Evolutionary conservation across 2,329 filamentous ascomycete species (phyloP), one percentile per base, ranked within the genome.

Genomic region (Colletotrichum noveboracense): DNA sequence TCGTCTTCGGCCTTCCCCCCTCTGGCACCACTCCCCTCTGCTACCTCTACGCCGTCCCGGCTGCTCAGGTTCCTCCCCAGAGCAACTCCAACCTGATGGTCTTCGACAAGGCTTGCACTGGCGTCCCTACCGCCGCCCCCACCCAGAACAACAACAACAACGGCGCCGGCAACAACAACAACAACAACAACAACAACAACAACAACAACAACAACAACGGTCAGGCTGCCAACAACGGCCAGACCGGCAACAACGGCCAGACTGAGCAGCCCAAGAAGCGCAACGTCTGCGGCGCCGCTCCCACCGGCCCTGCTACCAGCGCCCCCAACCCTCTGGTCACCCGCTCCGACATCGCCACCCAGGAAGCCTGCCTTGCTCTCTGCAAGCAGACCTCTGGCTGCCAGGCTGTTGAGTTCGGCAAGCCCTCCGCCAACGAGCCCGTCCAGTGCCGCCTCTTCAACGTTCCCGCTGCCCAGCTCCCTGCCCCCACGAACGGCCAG

Each of bases 361-460:
- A 73, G 66, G 66, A 56, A 6, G 58, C 43, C 65, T 76, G 74
- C 71, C 61, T 76, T 12, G 60, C 58, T 32, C 71, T 76, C 30
- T 76, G 71, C 74, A 70, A 66, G 66, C 32, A 73, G 55, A 76
- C 58, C 48, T 43, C 66, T 6, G 80, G 81, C 9, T 78, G 78
- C 70, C 81, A 81, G 81, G 79, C 76, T 13, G 75, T 81, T 26
- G 80, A 82, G 60, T 82, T 81, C 74, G 79, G 81, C 80, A 70
- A 75, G 80, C 52, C 28, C 8, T 62, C 34, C 38, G 30, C 38
- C 58, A 62, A 66, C 55, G 60, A 61, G 55, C 62, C 72, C 16
- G 55, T 43, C 24, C 38, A 75, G 65, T 77, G 75, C 72, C 30
- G 64, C 52, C 72, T 77, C 36, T 77, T 70, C 64, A 64, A 62